Evolutionary conservation across 768 basidiomycete species (phyloP).

Genomic region (Lepiota brunneoincarnata): DNA sequence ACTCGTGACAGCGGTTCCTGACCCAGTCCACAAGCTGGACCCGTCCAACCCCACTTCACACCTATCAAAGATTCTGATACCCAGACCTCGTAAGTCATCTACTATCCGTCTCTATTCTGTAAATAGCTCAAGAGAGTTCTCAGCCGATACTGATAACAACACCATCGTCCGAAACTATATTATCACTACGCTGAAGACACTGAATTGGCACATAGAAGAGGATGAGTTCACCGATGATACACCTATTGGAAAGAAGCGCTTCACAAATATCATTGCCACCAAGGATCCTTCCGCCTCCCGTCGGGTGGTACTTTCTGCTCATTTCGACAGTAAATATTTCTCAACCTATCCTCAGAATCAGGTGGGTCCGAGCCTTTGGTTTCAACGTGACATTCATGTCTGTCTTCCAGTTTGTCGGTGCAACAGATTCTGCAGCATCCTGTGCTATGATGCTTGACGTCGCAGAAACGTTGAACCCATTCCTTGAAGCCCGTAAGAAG

Average conservation of each 20-base stretch:
- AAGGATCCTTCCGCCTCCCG: constrained; percentile 85
- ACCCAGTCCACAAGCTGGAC: constrained; percentile 70
- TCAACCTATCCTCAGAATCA: constrained; percentile 67
- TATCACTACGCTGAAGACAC: constrained; percentile 58
- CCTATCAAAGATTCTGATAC: constrained; percentile 82
- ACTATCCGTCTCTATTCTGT: constrained; percentile 1
- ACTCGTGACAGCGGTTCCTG: constrained; percentile 47
- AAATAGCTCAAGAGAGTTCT: constrained; percentile 1
- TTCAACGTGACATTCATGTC: constrained; percentile 10
- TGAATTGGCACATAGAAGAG: constrained; percentile 87
- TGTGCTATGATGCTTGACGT: constrained; percentile 94
- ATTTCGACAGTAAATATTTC: constrained; percentile 93
- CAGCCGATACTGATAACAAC: constrained; percentile 74
- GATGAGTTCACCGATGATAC: constrained; percentile 79
- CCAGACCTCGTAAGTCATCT: constrained; percentile 62
- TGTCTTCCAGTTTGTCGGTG: constrained; percentile 82
- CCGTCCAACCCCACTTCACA: constrained; percentile 64
- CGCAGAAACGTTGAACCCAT: constrained; percentile 75
- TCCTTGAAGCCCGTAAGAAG: constrained; percentile 60
- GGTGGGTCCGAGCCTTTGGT: constrained; percentile 37
- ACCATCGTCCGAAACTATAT: constrained; percentile 84
- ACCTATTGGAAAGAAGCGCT: constrained; percentile 75
- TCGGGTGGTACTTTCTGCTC: constrained; percentile 85
- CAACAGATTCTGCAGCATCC: constrained; percentile 94
- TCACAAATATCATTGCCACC: constrained; percentile 93